Conservation (phyloP, 2,329 filamentous ascomycete genomes). For the Fusarium sp. region DNA sequence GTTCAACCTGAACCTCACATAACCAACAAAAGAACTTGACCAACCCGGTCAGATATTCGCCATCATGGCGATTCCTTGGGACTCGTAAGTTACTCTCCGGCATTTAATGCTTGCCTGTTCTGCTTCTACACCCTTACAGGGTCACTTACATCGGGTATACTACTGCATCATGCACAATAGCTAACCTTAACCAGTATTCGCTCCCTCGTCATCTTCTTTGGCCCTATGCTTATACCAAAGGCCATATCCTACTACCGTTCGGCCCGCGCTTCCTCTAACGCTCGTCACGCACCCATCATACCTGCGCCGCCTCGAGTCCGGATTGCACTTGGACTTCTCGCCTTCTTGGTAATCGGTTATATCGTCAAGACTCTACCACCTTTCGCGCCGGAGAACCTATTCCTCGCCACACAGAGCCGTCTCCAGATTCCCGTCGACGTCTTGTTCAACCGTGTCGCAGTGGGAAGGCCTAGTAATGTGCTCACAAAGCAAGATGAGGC, state of each 20-base stretch:
- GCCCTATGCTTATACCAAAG: slow-evolving; percentile 79
- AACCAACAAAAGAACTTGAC: slow-evolving; percentile 2
- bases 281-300: slow-evolving; percentile 65
- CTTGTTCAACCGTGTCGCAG: slow-evolving; percentile 81
- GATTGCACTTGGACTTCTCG: slow-evolving; percentile 74
- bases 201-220: slow-evolving; percentile 74
- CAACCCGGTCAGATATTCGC: slow-evolving; percentile 9
- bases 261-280: slow-evolving; percentile 59
- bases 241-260: slow-evolving; percentile 76
- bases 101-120: neutral
- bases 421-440: slow-evolving; percentile 89
- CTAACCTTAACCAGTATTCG: slow-evolving; percentile 61
- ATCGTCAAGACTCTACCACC: slow-evolving; percentile 75
- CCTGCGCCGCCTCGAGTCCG: slow-evolving; percentile 68
- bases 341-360: slow-evolving; percentile 62
- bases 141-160: slow-evolving; percentile 14
- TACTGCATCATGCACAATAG: slow-evolving; percentile 7
- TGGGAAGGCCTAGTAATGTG: slow-evolving; percentile 63
- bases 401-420: slow-evolving; percentile 81
- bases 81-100: slow-evolving; percentile 43
- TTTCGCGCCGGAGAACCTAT: slow-evolving; percentile 86
- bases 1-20: slow-evolving; percentile 34
- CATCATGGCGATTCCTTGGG: slow-evolving; percentile 51
- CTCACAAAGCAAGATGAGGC: slow-evolving; percentile 74
- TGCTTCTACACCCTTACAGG: neutral